Evolutionary conservation across 2,329 filamentous ascomycete genomes (phyloP).

Genomic region (Exophiala aquamarina): DNA sequence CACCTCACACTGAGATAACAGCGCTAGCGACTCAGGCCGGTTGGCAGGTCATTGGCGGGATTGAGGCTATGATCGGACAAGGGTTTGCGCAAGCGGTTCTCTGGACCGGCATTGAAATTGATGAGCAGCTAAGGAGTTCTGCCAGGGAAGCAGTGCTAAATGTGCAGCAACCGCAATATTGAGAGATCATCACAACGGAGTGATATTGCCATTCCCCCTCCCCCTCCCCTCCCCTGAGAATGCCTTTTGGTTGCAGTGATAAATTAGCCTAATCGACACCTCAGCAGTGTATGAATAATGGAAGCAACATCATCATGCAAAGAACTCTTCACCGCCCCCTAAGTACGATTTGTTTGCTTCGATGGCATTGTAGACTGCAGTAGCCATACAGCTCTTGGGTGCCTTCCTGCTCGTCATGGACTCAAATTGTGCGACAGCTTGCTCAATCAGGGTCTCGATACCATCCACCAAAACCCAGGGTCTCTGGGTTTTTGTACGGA

Average conservation of each 20-base stretch:
- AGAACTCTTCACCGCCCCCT: slow-evolving; percentile 17
- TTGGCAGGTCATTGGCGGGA: slow-evolving; percentile 74
- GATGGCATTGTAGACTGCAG: slow-evolving; percentile 49
- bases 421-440: slow-evolving; percentile 80
- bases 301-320: slow-evolving; percentile 8
- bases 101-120: slow-evolving; percentile 64
- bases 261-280: background rate
- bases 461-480: slow-evolving; percentile 74
- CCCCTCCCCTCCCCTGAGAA: too few species aligned
- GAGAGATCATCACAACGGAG: slow-evolving; percentile 1
- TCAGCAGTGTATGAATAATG: background rate
- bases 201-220: background rate
- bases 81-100: slow-evolving; percentile 64
- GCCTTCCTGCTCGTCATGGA: slow-evolving; percentile 73
- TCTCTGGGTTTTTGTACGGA: slow-evolving; percentile 51
- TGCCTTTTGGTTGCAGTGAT: too few species aligned
- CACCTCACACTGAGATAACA: slow-evolving; percentile 66
- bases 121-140: slow-evolving; percentile 37
- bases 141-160: slow-evolving; percentile 11
- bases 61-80: slow-evolving; percentile 76
- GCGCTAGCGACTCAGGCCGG: slow-evolving; percentile 60
- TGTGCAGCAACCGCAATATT: slow-evolving; percentile 1
- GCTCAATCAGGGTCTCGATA: slow-evolving; percentile 72
- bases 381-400: slow-evolving; percentile 69
- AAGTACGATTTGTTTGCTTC: slow-evolving; percentile 17